phyloP scores from a whole-genome alignment of 306 rosid species.

The Macrotyloma uniflorum region DNA sequence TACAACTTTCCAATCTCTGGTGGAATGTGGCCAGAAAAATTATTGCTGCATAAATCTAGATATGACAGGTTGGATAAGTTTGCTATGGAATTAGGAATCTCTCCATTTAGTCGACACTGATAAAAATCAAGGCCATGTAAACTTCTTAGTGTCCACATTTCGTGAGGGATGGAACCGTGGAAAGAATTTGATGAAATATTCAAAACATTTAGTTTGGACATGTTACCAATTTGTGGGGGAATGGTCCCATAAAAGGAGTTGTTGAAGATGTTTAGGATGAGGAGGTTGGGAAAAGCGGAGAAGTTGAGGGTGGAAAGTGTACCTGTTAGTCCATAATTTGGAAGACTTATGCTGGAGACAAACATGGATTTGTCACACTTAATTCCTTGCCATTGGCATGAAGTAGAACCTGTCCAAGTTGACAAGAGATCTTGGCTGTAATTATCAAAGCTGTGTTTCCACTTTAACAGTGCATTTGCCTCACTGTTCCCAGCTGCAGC shows the following conservation, averaged over 20 bases:
- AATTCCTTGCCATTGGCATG: constrained; percentile 24
- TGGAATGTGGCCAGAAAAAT: constrained; percentile 12
- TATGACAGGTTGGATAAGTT: constrained; percentile 25
- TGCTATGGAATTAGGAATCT: constrained; percentile 21
- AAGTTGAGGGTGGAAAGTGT: constrained; percentile 33
- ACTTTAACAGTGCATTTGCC: not conserved
- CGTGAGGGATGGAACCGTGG: constrained; percentile 38
- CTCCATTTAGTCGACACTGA: constrained; percentile 4
- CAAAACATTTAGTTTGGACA: constrained; percentile 30
- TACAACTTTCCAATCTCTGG: constrained; percentile 39
- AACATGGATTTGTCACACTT: constrained; percentile 19
- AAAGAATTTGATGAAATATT: constrained; percentile 23
- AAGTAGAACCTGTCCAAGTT: not conserved
- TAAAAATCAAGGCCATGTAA: not conserved
- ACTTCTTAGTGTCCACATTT: constrained; percentile 21
- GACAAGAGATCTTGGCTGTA: not conserved
- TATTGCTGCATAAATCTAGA: constrained; percentile 17
- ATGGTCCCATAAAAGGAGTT: constrained; percentile 1
- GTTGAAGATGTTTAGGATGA: not conserved
- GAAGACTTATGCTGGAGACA: constrained; percentile 24
- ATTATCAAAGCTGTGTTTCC: not conserved
- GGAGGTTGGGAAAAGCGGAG: constrained; percentile 32
- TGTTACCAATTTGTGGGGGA: constrained; percentile 3
- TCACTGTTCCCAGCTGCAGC: not conserved
- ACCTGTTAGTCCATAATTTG: constrained; percentile 8